Evolutionary conservation across 2,329 filamentous ascomycete species (phyloP), one percentile per base, ranked within the genome.

Genomic region (Scortechinia acanthostroma): DNA sequence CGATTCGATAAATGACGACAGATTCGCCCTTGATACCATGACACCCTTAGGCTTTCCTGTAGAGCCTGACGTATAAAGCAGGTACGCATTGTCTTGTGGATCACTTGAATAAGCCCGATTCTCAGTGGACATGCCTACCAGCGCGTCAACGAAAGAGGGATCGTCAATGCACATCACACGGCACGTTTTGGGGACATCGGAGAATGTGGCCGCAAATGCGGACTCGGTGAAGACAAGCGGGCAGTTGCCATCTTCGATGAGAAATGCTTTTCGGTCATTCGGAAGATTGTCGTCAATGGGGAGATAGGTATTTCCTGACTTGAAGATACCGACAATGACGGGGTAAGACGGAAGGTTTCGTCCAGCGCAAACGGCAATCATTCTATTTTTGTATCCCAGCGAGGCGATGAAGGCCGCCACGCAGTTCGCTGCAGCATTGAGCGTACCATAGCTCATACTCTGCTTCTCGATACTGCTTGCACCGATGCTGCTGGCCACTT

Each of bases 41-140:
- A 79, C 83, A 15, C 80, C 80, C 54, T 84, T 84, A 0, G 80
- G 80, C 16, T 69, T 77, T n/a, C 80, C 80, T 0, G 80, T 84
- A 4, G 79, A 78, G 22, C 77, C 77, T n/a, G 75, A 80, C 1
- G 80, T 84, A 55, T 83, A 84, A 5, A 84, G 62, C 47, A 77
- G 80, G 54, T 84, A 83, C 52, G 74, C 77, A 4, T 70, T 69
- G 48, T 74, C 21, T 3, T 22, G 20, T 16, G 30, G 17, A 37
- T 20, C 2, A 33, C 20, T 46, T 43, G 49, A 17, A 44, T 44
- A 13, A 13, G 6, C 17, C 6, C 6, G 14, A 17, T 40, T 6
- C 35, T 10, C 35, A 6, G 35, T 10, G 6, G 35, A 17, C 35
- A 40, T 40, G 6, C 10, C 6, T 17, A 19, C 6, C 35, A 40